Percentiles rank a stretch among this genome's conserved stretches.
Evolutionary conservation across 257 asterid genomes (phyloP).

Genomic region (Solanum phureja): DNA sequence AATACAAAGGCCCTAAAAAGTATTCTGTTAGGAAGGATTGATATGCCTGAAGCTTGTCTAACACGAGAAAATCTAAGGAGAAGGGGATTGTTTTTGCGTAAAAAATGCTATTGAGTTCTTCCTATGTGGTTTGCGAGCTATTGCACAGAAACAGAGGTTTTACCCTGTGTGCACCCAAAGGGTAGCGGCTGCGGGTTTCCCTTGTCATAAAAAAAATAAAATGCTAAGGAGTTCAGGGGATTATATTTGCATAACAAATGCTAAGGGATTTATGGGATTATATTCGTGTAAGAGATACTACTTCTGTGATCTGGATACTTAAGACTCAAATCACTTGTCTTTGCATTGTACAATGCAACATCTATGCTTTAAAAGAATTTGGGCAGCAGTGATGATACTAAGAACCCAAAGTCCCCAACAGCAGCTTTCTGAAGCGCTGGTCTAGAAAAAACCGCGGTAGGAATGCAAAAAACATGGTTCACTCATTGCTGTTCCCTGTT

Average conservation of each 20-base stretch:
- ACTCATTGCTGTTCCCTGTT: not conserved
- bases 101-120: too few relatives aligned
- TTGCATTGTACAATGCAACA: not conserved
- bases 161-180: too few relatives aligned
- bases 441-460: not conserved
- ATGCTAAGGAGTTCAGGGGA: not conserved
- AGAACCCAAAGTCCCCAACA: not conserved
- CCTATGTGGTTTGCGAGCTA: too few relatives aligned
- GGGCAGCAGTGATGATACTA: not conserved
- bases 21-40: not conserved
- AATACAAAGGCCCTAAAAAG: not conserved
- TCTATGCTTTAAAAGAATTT: not conserved
- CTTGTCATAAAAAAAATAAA: too few relatives aligned
- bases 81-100: not conserved
- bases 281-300: not conserved
- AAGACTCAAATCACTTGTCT: not conserved
- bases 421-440: not conserved
- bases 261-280: not conserved
- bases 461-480: not conserved
- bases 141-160: too few relatives aligned
- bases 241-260: not conserved
- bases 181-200: too few relatives aligned
- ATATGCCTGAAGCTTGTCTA: not conserved
- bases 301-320: not conserved
- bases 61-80: not conserved